Percentiles rank a stretch among this genome's conserved stretches.
phyloP scores from a whole-genome alignment of 176 grass and related monocot genomes.

The Melocanna baccifera region DNA sequence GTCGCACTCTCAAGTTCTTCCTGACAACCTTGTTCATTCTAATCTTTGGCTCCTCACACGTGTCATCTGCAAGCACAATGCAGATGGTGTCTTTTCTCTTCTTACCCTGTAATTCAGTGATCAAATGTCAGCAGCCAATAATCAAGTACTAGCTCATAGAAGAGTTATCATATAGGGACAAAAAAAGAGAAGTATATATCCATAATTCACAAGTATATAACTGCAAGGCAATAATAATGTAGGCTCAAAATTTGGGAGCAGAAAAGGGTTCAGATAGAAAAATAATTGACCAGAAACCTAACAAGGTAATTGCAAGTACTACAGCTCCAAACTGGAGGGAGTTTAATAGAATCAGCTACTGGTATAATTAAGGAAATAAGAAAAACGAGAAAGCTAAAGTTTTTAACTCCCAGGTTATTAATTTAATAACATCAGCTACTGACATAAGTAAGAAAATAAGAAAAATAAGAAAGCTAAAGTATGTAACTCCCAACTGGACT shows the following conservation, averaged over 20 bases:
- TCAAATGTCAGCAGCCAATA: constrained; percentile 15
- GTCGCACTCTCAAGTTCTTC: constrained; percentile 59
- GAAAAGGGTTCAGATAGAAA: not conserved
- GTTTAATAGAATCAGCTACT: not conserved
- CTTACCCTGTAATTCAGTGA: constrained; percentile 56
- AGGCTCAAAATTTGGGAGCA: not conserved
- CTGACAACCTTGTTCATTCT: constrained; percentile 85
- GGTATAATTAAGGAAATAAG: not conserved
- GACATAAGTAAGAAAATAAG: not conserved
- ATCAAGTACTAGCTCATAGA: not conserved
- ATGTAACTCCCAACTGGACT: not conserved
- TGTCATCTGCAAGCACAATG: constrained; percentile 72
- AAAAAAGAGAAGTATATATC: not conserved
- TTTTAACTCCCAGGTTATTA: not conserved
- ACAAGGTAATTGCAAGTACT: not conserved
- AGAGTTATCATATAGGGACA: not conserved
- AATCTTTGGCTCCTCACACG: constrained; percentile 70
- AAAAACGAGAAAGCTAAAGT: not conserved
- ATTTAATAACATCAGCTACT: not conserved
- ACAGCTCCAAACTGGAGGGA: not conserved
- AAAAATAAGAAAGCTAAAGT: not conserved
- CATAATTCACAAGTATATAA: not conserved
- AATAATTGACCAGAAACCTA: not conserved
- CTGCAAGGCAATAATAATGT: not conserved
- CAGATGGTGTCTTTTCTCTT: constrained; percentile 84